phyloP scores from a whole-genome alignment of 495 filamentous ascomycete species.

The Neurospora tetrasperma region DNA sequence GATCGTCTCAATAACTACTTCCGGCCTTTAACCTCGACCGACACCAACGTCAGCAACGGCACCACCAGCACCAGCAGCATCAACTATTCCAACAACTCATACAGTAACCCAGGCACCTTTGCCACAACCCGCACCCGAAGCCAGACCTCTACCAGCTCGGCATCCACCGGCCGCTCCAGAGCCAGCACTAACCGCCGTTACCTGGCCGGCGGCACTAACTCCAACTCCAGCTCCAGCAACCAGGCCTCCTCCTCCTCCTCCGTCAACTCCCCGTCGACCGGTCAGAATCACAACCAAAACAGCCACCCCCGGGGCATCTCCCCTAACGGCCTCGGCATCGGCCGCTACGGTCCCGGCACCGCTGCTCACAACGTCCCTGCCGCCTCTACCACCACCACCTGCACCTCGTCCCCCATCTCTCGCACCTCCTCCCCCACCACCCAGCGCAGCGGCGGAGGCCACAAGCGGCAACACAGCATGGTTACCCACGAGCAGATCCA shows the following conservation, averaged over 20 bases:
- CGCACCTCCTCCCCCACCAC: constrained; percentile 1
- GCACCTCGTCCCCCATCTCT: not conserved
- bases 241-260: not conserved
- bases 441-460: constrained; percentile 16
- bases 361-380: not conserved
- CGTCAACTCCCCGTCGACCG: not conserved
- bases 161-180: not conserved
- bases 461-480: constrained; percentile 21
- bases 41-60: not conserved
- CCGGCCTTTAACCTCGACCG: not conserved
- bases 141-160: not conserved
- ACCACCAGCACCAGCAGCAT: not conserved
- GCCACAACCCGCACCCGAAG: not conserved
- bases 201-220: not conserved
- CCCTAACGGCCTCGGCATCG: not conserved
- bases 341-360: not conserved
- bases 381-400: not conserved
- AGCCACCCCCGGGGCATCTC: not conserved
- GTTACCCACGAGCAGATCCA: constrained; percentile 25
- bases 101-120: not conserved
- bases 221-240: not conserved
- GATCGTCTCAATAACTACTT: no score
- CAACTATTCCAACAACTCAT: not conserved
- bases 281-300: not conserved
- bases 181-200: not conserved